Base-by-base conservation (phyloP, 208 protist genomes). In the Phytomonas sp. region DNA sequence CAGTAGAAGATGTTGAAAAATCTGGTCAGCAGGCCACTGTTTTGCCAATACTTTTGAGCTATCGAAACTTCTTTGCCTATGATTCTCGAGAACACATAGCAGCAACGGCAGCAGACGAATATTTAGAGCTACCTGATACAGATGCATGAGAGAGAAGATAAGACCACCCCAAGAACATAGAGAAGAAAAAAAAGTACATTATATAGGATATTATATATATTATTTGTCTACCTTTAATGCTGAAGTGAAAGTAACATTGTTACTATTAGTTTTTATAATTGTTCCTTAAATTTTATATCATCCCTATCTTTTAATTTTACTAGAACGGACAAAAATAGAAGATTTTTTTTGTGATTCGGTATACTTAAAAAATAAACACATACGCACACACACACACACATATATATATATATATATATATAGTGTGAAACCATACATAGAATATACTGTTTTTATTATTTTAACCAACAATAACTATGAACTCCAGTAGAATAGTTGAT, bases 41-140 rank as follows among this genome's bases (percentile, higher is more conserved):
- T 4, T 79, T 96, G 7, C 87, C 89, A 26, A 89, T 96, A 61
- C 74, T 96, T 19, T 69, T 96, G 40, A 94, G 87, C 67, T 91
- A 89, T 69, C 77, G 83, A 7, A 92, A 89, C 71, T 96, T 96
- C 59, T 94, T 88, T 75, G 84, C 88, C 14, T 96, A 96, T 77
- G 91, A 96, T 77, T 93, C 82, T 60, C 83, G 91, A 26, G 91
- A 96, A 69, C 91, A 95, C 62, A 90, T 84, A 6, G 91, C 88
- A 5, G 88, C 87, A 29, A 79, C 81, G 1, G 80, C 87, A 10
- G 91, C 83, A 40, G 90, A 95, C 60, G 90, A 85, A 61, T 95
- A 86, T 36, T 71, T 79, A 0, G 81, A 84, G 8, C 36, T 79
- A 31, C 32, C 74, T 1, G 74, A 73, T 63, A 34, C 60, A 10